Evolutionary conservation across 495 filamentous ascomycete species (phyloP).

Genomic region (Cercophora scortea): DNA sequence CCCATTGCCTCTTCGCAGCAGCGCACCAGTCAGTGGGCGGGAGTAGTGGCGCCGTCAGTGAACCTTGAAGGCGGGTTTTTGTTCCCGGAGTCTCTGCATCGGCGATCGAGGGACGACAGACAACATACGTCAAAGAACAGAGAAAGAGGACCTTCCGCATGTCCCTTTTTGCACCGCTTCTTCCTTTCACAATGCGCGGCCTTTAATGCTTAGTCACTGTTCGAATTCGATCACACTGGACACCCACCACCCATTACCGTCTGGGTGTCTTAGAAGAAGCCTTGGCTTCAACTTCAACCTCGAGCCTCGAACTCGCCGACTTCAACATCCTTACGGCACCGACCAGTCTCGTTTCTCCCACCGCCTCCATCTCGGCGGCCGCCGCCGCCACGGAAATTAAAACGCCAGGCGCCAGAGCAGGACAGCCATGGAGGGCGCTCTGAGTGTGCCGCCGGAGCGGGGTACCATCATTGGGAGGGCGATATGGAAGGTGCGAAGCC

Average conservation of each 20-base stretch:
- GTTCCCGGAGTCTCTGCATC: neutral
- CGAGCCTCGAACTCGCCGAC: neutral
- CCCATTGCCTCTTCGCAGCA: no score
- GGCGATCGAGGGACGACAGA: neutral
- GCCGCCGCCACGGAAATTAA: neutral
- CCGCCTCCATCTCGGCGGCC: neutral
- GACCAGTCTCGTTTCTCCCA: neutral
- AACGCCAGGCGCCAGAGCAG: neutral
- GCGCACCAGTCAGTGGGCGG: no score
- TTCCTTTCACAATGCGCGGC: conserved; percentile 11
- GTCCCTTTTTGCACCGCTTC: neutral
- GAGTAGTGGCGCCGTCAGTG: no score
- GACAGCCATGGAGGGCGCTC: conserved; percentile 44
- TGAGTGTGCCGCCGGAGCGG: conserved; percentile 48
- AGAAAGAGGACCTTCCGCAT: neutral
- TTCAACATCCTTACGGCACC: neutral
- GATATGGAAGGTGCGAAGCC: conserved; percentile 45
- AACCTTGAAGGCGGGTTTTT: neutral
- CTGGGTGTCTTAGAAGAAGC: no score
- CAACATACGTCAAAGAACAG: neutral
- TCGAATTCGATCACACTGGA: no score
- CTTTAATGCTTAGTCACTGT: conserved; percentile 14
- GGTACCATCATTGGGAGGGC: conserved; percentile 48
- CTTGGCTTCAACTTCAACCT: neutral
- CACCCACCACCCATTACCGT: no score